Evolutionary conservation across 2,329 filamentous ascomycete species (phyloP), one percentile per base, ranked within the genome.

Genomic region (Emergomyces africanus): DNA sequence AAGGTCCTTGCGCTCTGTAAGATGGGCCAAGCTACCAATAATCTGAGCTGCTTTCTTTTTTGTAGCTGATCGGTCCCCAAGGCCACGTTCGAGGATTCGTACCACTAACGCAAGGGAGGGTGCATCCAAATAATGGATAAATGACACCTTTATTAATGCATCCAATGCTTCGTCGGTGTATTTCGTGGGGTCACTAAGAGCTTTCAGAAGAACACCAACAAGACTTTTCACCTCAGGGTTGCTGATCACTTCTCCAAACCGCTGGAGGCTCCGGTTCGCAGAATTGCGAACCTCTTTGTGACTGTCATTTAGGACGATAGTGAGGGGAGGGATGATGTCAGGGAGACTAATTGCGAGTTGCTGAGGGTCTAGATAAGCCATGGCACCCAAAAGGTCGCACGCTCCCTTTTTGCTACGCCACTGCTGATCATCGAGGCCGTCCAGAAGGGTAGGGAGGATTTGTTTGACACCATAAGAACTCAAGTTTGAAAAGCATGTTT

Each of bases 391-490:
- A 30, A 96, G 85, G 70, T 99, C 94, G 70, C 94, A 99, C 58
- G 94, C 94, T 66, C 95, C 94, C 77, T 95, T 96, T 75, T 99
- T 97, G 76, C 90, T 97, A 68, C 94, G 87, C 94, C 94, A 99
- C 72, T 97, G 92, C 57, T 89, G 84, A 64, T 99, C 94, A 64
- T 97, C 91, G 10, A 99, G 83, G 60, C 95, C 94, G 64, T 94
- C 86, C 2, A 99, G 81, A 8, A 99, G 81, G 14, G 89, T 96
- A 3, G 94, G 94, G 64, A 99, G 78, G 63, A 99, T 91, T 69
- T 94, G 83, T 75, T 96, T 95, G 61, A 99, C 95, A 72, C 94
- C 94, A 67, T 89, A 99, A 0, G 94, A 97, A 74, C 90, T 97
- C 59, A 99, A 77, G 66, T 86, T 91, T 5, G 89, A 86, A 73